A percentile compares a stretch with the other conserved stretches of the same genome.
phyloP scores from a whole-genome alignment of 495 filamentous ascomycete species.

The Bacidia gigantensis region DNA sequence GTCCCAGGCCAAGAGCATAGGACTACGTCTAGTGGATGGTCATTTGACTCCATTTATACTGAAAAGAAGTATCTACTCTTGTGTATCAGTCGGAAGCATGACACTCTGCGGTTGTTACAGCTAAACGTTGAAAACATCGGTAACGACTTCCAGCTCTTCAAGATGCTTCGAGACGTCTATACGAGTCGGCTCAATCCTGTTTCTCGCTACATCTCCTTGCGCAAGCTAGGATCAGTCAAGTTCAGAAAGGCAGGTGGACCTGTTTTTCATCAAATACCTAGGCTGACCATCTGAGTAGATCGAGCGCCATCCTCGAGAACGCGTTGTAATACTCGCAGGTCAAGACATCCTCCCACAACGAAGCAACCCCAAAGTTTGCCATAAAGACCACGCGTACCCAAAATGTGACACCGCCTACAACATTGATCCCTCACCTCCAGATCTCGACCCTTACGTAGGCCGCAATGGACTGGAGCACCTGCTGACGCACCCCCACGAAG shows the following conservation, averaged over 20 bases:
- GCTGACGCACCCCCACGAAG: neutral
- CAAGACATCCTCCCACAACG: neutral
- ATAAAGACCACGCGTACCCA: slow-evolving; percentile 1
- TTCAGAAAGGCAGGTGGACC: neutral
- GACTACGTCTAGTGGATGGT: neutral
- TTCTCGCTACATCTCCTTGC: neutral
- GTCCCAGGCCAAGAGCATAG: neutral
- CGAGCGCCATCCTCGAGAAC: neutral
- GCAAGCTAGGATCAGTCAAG: slow-evolving; percentile 2
- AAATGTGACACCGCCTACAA: slow-evolving; percentile 4
- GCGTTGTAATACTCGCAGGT: neutral
- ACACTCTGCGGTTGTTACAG: neutral
- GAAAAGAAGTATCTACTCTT: neutral
- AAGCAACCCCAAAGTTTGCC: neutral
- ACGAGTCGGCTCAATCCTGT: neutral
- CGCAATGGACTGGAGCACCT: slow-evolving; percentile 4
- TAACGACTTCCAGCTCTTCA: slow-evolving; percentile 1
- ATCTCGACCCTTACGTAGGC: slow-evolving; percentile 4
- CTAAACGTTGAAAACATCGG: neutral
- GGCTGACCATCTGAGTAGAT: neutral
- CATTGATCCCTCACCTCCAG: slow-evolving; percentile 1
- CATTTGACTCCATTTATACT: neutral
- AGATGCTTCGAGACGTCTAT: neutral
- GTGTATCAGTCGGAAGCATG: slow-evolving; percentile 1
- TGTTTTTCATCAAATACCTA: neutral